Conservation (phyloP, 352 stramenopile genomes). For the Globisporangium polare region DNA sequence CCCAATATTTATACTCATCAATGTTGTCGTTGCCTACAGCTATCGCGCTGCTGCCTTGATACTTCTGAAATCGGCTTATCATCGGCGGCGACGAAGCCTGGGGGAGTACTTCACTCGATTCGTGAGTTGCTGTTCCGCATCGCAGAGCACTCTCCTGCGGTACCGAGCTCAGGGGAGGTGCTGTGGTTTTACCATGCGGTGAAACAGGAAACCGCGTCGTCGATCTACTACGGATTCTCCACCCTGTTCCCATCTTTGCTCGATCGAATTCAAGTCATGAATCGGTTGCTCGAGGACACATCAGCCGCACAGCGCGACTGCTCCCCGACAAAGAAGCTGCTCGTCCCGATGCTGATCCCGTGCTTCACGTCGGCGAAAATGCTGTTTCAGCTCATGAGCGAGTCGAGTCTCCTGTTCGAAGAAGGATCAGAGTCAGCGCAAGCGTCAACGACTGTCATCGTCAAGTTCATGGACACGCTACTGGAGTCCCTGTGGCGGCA, state of each 20-base stretch:
- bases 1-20: not conserved
- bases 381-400: slow-evolving; percentile 77
- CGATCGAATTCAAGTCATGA: slow-evolving; percentile 79
- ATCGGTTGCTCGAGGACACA: slow-evolving; percentile 55
- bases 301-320: slow-evolving; percentile 15
- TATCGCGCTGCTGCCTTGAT: slow-evolving; percentile 67
- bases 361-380: slow-evolving; percentile 81
- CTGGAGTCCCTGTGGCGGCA: slow-evolving; percentile 47
- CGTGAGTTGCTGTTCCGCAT: slow-evolving; percentile 70
- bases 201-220: slow-evolving; percentile 71
- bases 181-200: slow-evolving; percentile 74
- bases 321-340: slow-evolving; percentile 48
- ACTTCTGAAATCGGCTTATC: slow-evolving; percentile 52
- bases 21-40: slow-evolving; percentile 25
- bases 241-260: slow-evolving; percentile 76
- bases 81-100: slow-evolving; percentile 25
- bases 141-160: slow-evolving; percentile 40
- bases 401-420: slow-evolving; percentile 29
- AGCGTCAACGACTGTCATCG: slow-evolving; percentile 18
- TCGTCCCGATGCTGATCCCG: slow-evolving; percentile 82
- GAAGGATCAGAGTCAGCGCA: slow-evolving; percentile 13
- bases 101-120: slow-evolving; percentile 47
- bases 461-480: slow-evolving; percentile 54
- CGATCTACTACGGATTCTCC: slow-evolving; percentile 81
- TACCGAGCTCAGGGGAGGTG: slow-evolving; percentile 29